These are phyloP conservation scores for Chaetothyriales sp. DNA, from an alignment of 2,329 filamentous ascomycete genomes.

Conservation along the genomic window DNA sequence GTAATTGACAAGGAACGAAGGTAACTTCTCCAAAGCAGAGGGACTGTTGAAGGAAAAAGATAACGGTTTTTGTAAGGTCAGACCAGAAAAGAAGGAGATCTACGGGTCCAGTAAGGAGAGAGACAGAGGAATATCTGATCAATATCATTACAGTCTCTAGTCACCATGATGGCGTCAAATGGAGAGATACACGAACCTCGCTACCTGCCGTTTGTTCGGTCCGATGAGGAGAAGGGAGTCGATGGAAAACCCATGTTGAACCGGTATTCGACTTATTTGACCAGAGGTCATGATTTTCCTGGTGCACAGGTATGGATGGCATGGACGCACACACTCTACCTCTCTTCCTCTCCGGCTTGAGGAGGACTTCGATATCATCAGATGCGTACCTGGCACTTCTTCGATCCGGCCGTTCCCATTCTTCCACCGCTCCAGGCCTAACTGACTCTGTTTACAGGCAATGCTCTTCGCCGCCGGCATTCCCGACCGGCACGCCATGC, in stretches of 20 bases:
- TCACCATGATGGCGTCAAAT: neutral
- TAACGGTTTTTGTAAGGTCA: neutral
- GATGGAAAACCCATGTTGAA: slow-evolving; percentile 60
- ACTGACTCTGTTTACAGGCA: slow-evolving; percentile 39
- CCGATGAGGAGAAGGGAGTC: slow-evolving; percentile 36
- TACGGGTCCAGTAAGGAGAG: too few relatives aligned
- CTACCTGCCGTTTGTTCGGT: slow-evolving; percentile 45
- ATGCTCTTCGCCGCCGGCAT: slow-evolving; percentile 94
- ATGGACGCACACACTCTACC: neutral
- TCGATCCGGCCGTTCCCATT: neutral
- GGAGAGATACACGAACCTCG: slow-evolving; percentile 22
- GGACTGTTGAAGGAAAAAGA: neutral
- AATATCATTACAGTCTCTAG: neutral
- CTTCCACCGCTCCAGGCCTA: neutral
- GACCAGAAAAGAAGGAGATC: neutral
- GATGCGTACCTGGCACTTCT: too few relatives aligned
- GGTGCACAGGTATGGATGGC: slow-evolving; percentile 58
- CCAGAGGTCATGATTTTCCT: slow-evolving; percentile 75
- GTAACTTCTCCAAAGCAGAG: too few relatives aligned
- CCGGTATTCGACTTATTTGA: slow-evolving; percentile 71
- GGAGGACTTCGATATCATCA: too few relatives aligned
- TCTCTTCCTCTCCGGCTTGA: neutral
- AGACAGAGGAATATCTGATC: neutral
- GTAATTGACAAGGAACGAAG: too few relatives aligned
- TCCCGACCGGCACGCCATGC: slow-evolving; percentile 70